Conservation (phyloP, 495 filamentous ascomycete species). For the Aeminium ludgeri region DNA sequence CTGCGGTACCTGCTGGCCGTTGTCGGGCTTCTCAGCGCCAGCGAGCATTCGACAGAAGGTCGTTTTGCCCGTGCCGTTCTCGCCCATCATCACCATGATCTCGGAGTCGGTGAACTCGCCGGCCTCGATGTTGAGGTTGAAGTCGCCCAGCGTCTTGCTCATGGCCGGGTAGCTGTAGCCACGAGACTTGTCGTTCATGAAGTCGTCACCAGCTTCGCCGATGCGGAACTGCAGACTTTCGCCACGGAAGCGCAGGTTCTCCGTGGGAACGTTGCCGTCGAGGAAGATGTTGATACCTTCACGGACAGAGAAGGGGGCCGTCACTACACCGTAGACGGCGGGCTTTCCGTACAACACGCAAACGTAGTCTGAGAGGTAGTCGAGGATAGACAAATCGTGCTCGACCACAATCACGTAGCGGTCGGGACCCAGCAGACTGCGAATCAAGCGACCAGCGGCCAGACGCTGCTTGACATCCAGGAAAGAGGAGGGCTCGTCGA, state of each 20-base stretch:
- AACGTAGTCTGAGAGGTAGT: constrained; percentile 96
- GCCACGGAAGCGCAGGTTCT: constrained; percentile 96
- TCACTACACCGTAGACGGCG: constrained; percentile 96
- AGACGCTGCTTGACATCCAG: constrained; percentile 97
- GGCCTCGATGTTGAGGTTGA: constrained; percentile 64
- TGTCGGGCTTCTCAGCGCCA: constrained; percentile 80
- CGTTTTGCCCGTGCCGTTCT: constrained; percentile 91
- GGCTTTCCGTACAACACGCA: constrained; percentile 92
- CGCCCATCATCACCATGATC: constrained; percentile 99
- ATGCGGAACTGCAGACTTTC: constrained; percentile 95
- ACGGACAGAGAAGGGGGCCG: constrained; percentile 82
- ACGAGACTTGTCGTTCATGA: constrained; percentile 65
- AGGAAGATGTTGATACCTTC: constrained; percentile 99
- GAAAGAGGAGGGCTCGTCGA: constrained; percentile 96
- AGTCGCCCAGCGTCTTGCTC: constrained; percentile 84
- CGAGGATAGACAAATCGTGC: constrained; percentile 94
- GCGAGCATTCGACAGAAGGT: constrained; percentile 95
- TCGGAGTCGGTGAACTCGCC: constrained; percentile 94
- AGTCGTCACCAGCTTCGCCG: constrained; percentile 80
- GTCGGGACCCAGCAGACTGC: constrained; percentile 66
- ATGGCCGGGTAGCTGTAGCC: constrained; percentile 76
- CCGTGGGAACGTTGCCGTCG: constrained; percentile 91
- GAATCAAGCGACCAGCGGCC: constrained; percentile 78
- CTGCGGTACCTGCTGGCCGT: constrained; percentile 53
- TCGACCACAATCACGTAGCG: constrained; percentile 98